Conservation (phyloP, 129 eudicot species). For the Calendula officinalis region DNA sequence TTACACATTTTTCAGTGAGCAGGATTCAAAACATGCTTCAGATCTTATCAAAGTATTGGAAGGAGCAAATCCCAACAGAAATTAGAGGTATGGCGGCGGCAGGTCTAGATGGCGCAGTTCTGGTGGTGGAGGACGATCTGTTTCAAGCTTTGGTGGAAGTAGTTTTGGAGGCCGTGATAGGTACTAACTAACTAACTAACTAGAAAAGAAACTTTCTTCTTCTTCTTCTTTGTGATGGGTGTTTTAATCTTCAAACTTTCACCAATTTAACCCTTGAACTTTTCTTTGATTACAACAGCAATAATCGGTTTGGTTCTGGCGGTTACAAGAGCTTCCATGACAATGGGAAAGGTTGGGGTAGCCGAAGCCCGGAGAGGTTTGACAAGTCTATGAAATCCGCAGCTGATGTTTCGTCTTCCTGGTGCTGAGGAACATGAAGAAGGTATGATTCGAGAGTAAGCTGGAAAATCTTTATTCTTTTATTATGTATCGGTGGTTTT, state of each 20-base stretch:
- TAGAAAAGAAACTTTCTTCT: slow-evolving; percentile 75
- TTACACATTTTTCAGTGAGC: slow-evolving; percentile 70
- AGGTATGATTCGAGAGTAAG: slow-evolving; percentile 51
- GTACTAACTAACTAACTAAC: too few species aligned
- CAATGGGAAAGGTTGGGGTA: slow-evolving; percentile 57
- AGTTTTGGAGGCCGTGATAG: slow-evolving; percentile 51
- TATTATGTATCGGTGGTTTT: too few species aligned
- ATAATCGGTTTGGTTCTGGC: slow-evolving; percentile 33
- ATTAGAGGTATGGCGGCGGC: slow-evolving; percentile 65
- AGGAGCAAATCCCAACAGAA: slow-evolving; percentile 84
- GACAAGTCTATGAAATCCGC: slow-evolving; percentile 26
- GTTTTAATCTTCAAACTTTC: too few species aligned
- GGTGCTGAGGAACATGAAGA: slow-evolving; percentile 54
- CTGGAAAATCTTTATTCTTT: too few species aligned
- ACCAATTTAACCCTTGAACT: too few species aligned
- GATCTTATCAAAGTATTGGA: slow-evolving; percentile 86
- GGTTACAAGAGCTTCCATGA: slow-evolving; percentile 62
- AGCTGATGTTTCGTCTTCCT: slow-evolving; percentile 22
- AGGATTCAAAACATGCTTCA: slow-evolving; percentile 75
- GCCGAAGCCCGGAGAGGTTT: slow-evolving; percentile 56
- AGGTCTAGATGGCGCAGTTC: slow-evolving; percentile 62
- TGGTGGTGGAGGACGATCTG: slow-evolving; percentile 54
- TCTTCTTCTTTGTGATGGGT: too few species aligned
- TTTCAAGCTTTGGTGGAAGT: slow-evolving; percentile 63
- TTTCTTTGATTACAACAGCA: slow-evolving; percentile 28